A percentile compares a stretch with the other conserved stretches of the same genome.
Conservation (phyloP, 352 stramenopile genomes). For the Pythium brassicae region DNA sequence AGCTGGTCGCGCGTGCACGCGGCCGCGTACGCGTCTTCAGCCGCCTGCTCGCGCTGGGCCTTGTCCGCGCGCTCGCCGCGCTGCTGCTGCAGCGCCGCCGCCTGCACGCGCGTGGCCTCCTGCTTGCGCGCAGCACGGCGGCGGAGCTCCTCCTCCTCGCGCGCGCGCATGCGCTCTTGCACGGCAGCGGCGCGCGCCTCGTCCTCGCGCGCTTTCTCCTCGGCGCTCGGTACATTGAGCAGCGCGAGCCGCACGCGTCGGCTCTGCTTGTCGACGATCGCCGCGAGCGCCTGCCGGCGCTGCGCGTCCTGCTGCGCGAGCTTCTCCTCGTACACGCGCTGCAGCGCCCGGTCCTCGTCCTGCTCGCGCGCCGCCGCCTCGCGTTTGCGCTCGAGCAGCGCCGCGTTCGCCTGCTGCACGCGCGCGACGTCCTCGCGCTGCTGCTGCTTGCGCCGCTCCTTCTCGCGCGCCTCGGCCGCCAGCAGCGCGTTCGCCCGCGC, state of each 20-base stretch:
- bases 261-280: slow-evolving; percentile 45
- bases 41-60: slow-evolving; percentile 18
- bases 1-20: slow-evolving; percentile 43
- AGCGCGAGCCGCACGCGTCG: slow-evolving; percentile 52
- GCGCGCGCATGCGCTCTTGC: slow-evolving; percentile 33
- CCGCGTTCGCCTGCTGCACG: slow-evolving; percentile 46
- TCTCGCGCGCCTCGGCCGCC: slow-evolving; percentile 41
- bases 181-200: slow-evolving; percentile 36
- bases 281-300: slow-evolving; percentile 37
- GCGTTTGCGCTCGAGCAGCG: slow-evolving; percentile 48
- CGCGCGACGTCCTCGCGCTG: slow-evolving; percentile 38
- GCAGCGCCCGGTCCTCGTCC: slow-evolving; percentile 34
- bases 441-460: slow-evolving; percentile 37
- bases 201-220: slow-evolving; percentile 57
- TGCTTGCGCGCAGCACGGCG: slow-evolving; percentile 28
- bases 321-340: slow-evolving; percentile 45
- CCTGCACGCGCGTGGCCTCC: slow-evolving; percentile 25
- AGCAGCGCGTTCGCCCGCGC: slow-evolving; percentile 35
- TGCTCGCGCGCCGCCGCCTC: slow-evolving; percentile 30
- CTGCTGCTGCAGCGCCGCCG: slow-evolving; percentile 37
- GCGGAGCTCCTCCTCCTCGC: slow-evolving; percentile 31
- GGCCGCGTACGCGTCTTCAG: slow-evolving; percentile 38
- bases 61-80: slow-evolving; percentile 34
- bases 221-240: slow-evolving; percentile 53
- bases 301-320: slow-evolving; percentile 42